Evolutionary conservation across 2,329 filamentous ascomycete genomes (phyloP), one percentile per base, ranked within the genome.

Genomic region (Trichoderma sp.): DNA sequence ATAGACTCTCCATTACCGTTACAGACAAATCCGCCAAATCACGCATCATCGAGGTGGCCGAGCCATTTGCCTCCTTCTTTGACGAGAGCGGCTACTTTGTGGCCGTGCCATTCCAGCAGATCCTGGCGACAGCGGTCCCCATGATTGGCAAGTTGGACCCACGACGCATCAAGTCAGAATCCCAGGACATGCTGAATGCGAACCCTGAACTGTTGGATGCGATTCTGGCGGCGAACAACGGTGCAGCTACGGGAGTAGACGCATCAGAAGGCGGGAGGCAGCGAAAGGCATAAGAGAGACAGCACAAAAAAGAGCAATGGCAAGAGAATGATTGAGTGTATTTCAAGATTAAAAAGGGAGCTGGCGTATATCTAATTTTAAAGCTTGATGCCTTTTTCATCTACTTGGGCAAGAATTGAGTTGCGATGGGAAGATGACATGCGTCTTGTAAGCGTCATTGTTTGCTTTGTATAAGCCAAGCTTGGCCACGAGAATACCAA

Each of bases 31-130:
- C 77, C 46, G 78, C 77, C 70, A 77, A 78, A 63, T 72, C 78
- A 51, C 76, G 84, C 70, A 82, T 81, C 21, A 76, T 87, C 70
- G 83, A 88, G 71, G 79, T 94, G 70, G 80, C 85, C 71, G 85
- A 86, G 55, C 85, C 90, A 43, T 95, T 96, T 77, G 87, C 86
- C 39, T 84, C 86, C 65, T 96, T 91, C 91, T 96, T 95, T 74
- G 91, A 96, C 78, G 82, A 81, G 67, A 82, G 84, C 51, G 93
- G 93, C 60, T 86, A 85, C 77, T 94, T 96, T 77, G 86, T 94
- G 56, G 86, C 88, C 10, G 83, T 87, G 73, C 92, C 92, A 6
- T 94, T 96, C 80, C 92, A 96, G 84, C 86, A 89, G 76, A 88
- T 92, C 81, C 83, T 96, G 59, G 91, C 91, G 13, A 85, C 85